A percentile compares a stretch with the other conserved stretches of the same genome.
Evolutionary conservation across 768 basidiomycete species (phyloP).

Genomic region (Tephrocybe sp.): DNA sequence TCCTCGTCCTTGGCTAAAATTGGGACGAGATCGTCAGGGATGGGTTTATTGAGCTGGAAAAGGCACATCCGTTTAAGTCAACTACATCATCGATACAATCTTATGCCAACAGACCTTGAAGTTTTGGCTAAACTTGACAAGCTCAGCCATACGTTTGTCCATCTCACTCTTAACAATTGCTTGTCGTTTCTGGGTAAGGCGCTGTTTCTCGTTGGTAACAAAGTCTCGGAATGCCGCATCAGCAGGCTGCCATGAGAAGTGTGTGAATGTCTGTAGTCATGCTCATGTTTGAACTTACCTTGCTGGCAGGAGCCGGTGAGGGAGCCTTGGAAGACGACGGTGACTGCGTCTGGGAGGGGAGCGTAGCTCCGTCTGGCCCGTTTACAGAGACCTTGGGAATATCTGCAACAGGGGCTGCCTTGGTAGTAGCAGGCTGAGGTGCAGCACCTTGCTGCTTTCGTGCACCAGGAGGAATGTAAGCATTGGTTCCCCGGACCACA

Average conservation of each 20-base stretch:
- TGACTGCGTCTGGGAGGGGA: constrained; percentile 38
- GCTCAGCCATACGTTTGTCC: constrained; percentile 91
- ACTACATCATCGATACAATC: background rate
- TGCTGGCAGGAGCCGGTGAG: constrained; percentile 58
- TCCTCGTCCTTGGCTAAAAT: constrained; percentile 94
- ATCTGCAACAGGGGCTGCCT: constrained; percentile 37
- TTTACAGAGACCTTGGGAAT: constrained; percentile 76
- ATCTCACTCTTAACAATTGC: constrained; percentile 88
- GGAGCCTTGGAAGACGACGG: constrained; percentile 55
- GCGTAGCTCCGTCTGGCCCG: constrained; percentile 66
- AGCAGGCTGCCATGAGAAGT: constrained; percentile 50
- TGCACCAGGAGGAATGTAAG: constrained; percentile 94
- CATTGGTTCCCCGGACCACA: constrained; percentile 82
- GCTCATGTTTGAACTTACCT: constrained; percentile 34
- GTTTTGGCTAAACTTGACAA: constrained; percentile 87
- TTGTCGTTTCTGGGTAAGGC: constrained; percentile 87
- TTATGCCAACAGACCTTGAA: constrained; percentile 72
- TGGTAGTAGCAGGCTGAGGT: constrained; percentile 24
- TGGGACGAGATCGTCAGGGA: constrained; percentile 90
- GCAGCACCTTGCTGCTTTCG: constrained; percentile 43
- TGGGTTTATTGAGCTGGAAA: constrained; percentile 83
- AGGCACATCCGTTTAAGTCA: background rate
- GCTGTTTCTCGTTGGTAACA: constrained; percentile 87
- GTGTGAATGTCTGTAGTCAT: background rate
- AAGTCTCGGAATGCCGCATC: constrained; percentile 91